Evolutionary conservation across 345 rosid genomes (phyloP).

Genomic region (Hibiscus mutabilis): DNA sequence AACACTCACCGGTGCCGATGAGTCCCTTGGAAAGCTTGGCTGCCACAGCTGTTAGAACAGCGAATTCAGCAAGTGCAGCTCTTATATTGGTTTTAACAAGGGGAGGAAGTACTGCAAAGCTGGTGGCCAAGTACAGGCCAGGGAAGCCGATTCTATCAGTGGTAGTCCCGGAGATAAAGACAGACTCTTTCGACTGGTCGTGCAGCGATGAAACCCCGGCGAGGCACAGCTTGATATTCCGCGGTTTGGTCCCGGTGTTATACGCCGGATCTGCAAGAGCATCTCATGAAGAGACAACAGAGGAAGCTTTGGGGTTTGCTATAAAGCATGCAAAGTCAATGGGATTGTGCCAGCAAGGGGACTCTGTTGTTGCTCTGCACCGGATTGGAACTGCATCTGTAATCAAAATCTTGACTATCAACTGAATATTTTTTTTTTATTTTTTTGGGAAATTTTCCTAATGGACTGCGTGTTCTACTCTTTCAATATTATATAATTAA

Average conservation of each 20-base stretch:
- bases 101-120: not conserved
- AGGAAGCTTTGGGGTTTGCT: not conserved
- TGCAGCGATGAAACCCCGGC: not conserved
- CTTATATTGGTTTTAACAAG: not conserved
- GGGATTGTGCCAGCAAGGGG: not conserved
- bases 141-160: not conserved
- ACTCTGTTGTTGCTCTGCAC: not conserved
- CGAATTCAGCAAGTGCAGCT: not conserved
- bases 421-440: not conserved
- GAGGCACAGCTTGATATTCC: not conserved
- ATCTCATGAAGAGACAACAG: not conserved
- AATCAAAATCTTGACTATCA: not conserved
- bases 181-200: not conserved
- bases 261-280: not conserved
- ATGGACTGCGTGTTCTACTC: not conserved
- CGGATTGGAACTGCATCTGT: not conserved
- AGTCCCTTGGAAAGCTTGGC: not conserved
- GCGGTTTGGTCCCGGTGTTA: not conserved
- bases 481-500: too few relatives aligned
- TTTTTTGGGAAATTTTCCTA: not conserved
- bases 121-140: not conserved
- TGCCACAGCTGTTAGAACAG: not conserved
- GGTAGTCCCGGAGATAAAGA: not conserved
- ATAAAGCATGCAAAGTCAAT: not conserved
- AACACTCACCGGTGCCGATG: not conserved